These are phyloP conservation scores for Phialophora chinensis DNA, from an alignment of 2,329 filamentous ascomycete species.

Conservation along the genomic window DNA sequence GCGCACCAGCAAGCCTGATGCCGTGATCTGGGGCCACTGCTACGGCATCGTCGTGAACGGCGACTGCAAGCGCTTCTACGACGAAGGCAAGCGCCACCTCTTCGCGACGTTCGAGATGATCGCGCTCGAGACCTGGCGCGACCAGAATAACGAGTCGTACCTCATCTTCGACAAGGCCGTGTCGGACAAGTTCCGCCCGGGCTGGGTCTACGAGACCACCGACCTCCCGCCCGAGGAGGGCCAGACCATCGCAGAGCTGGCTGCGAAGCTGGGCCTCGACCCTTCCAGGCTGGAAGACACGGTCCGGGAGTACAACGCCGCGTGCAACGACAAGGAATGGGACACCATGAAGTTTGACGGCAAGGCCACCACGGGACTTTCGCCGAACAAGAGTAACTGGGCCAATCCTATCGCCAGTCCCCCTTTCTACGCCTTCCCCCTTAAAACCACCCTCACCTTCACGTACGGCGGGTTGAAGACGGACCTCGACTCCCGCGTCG, in stretches of 20 bases:
- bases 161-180: slow-evolving; percentile 51
- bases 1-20: slow-evolving; percentile 50
- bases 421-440: slow-evolving; percentile 46
- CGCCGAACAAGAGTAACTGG: slow-evolving; percentile 48
- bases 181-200: slow-evolving; percentile 51
- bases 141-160: slow-evolving; percentile 50
- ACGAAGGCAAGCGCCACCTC: slow-evolving; percentile 48
- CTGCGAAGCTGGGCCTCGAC: slow-evolving; percentile 47
- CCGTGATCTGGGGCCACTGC: slow-evolving; percentile 50
- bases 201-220: slow-evolving; percentile 53
- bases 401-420: slow-evolving; percentile 47
- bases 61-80: slow-evolving; percentile 48
- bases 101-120: slow-evolving; percentile 55
- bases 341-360: slow-evolving; percentile 48
- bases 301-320: slow-evolving; percentile 48
- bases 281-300: slow-evolving; percentile 47
- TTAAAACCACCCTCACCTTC: slow-evolving; percentile 36
- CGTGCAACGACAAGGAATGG: slow-evolving; percentile 47
- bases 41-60: slow-evolving; percentile 53
- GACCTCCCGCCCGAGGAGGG: slow-evolving; percentile 49
- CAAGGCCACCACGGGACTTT: slow-evolving; percentile 46
- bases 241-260: slow-evolving; percentile 49
- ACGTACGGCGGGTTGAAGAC: slow-evolving; percentile 48
- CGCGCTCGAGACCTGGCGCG: slow-evolving; percentile 49
- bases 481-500: slow-evolving; percentile 47